Percentiles rank a stretch among this genome's conserved stretches.
These are phyloP conservation scores for Meyerozyma athensensis DNA, from an alignment of 1,139 yeast genomes.

Conservation along the genomic window DNA sequence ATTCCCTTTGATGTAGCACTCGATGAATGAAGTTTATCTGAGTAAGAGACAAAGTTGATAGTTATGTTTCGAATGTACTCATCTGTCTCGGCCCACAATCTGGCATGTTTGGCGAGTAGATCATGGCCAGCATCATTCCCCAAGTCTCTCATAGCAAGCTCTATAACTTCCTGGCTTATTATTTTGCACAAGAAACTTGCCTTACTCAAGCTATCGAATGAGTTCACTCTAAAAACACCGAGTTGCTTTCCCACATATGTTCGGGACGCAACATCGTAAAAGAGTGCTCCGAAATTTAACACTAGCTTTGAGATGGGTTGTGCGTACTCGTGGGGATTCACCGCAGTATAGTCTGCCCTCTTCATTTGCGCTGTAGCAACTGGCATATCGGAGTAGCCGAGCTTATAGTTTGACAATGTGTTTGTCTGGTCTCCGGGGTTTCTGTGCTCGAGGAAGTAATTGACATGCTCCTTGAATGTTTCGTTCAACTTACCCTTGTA, in stretches of 20 bases:
- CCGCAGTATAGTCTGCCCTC: slow-evolving; percentile 32
- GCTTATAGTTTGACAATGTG: slow-evolving; percentile 12
- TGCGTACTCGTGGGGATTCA: slow-evolving; percentile 36
- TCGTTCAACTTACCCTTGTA: slow-evolving; percentile 34
- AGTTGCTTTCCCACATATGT: slow-evolving; percentile 60
- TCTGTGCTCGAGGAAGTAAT: slow-evolving; percentile 18
- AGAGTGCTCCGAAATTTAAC: slow-evolving; percentile 61
- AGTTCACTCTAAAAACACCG: slow-evolving; percentile 62
- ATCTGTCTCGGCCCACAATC: slow-evolving; percentile 61
- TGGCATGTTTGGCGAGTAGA: slow-evolving; percentile 47
- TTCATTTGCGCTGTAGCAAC: slow-evolving; percentile 29
- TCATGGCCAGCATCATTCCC: slow-evolving; percentile 35
- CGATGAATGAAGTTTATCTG: slow-evolving; percentile 28
- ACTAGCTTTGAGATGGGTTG: slow-evolving; percentile 42
- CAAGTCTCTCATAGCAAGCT: slow-evolving; percentile 51
- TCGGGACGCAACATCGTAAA: slow-evolving; percentile 46
- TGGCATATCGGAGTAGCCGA: slow-evolving; percentile 30
- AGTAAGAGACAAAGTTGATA: slow-evolving; percentile 30
- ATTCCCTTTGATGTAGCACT: slow-evolving; percentile 31
- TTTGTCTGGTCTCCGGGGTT: slow-evolving; percentile 7
- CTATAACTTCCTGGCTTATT: slow-evolving; percentile 58
- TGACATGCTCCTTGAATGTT: slow-evolving; percentile 29
- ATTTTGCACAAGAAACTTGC: slow-evolving; percentile 56
- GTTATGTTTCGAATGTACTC: slow-evolving; percentile 42
- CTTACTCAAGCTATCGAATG: slow-evolving; percentile 62